These are phyloP conservation scores for Polychaeton citri DNA, from an alignment of 2,329 filamentous ascomycete genomes.

Conservation along the genomic window DNA sequence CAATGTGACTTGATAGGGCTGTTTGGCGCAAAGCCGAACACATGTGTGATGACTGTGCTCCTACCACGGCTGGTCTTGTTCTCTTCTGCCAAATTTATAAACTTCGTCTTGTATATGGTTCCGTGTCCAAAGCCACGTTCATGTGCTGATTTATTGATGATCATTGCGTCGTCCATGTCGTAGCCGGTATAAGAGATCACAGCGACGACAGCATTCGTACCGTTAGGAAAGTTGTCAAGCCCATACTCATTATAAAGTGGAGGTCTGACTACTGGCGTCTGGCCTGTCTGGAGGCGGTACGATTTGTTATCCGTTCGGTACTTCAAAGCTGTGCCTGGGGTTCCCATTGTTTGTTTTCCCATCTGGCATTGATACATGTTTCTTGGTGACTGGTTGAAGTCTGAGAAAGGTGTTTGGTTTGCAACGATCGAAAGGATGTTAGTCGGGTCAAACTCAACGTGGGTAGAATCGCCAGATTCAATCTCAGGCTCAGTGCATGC, in stretches of 20 bases:
- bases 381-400: constrained; percentile 95
- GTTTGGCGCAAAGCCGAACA: constrained; percentile 82
- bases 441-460: constrained; percentile 87
- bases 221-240: constrained; percentile 96
- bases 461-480: constrained; percentile 74
- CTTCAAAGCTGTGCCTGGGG: constrained; percentile 68
- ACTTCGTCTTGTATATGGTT: constrained; percentile 96
- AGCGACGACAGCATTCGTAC: constrained; percentile 86
- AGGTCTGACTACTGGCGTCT: constrained; percentile 84
- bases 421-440: constrained; percentile 96
- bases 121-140: constrained; percentile 93
- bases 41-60: constrained; percentile 56
- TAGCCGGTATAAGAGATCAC: constrained; percentile 98
- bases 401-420: constrained; percentile 97
- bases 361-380: constrained; percentile 98
- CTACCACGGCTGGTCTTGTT: constrained; percentile 31
- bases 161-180: constrained; percentile 99
- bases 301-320: constrained; percentile 96
- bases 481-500: constrained; percentile 82
- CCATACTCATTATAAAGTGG: constrained; percentile 93
- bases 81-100: constrained; percentile 74
- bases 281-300: constrained; percentile 86
- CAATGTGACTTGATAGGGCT: constrained; percentile 57
- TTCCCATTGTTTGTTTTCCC: constrained; percentile 99
- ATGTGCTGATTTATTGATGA: constrained; percentile 92